Percentiles rank a stretch among this genome's conserved stretches.
These are phyloP conservation scores for Colletotrichum camelliae DNA, from an alignment of 2,329 filamentous ascomycete genomes.

Conservation along the genomic window DNA sequence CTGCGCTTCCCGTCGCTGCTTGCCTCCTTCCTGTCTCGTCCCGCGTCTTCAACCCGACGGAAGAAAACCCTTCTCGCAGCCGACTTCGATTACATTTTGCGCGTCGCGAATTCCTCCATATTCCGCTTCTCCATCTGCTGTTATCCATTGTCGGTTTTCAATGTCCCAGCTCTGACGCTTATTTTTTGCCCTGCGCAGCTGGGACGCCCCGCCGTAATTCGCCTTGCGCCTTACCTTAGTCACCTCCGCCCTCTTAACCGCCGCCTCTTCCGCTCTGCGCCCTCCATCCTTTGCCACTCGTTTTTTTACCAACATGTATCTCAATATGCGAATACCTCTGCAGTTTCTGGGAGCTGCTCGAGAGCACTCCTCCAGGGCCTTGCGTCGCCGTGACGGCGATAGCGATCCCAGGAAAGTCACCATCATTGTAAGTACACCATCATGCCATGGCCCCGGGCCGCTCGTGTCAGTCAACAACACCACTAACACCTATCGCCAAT, in stretches of 20 bases:
- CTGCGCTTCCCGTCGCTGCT: not conserved
- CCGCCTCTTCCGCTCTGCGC: conserved; percentile 1
- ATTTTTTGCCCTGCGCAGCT: conserved; percentile 12
- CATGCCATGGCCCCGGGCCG: not conserved
- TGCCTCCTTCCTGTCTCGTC: not conserved
- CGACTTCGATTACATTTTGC: not conserved
- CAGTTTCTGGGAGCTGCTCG: not conserved
- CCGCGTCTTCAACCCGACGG: not conserved
- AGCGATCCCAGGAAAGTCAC: conserved; percentile 12
- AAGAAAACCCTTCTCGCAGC: not conserved
- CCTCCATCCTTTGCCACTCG: conserved; percentile 5
- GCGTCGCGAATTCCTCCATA: not conserved
- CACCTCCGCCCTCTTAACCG: not conserved
- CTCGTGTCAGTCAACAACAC: not conserved
- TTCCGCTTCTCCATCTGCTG: not conserved
- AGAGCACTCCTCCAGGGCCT: not conserved
- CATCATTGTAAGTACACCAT: conserved; percentile 14
- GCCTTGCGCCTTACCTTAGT: not conserved
- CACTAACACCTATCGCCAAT: not conserved
- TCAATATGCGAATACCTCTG: conserved; percentile 14
- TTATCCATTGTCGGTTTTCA: not conserved
- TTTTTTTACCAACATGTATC: conserved; percentile 7
- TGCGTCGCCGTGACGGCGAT: not conserved
- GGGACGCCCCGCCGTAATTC: conserved; percentile 16
- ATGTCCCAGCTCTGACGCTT: conserved; percentile 16